These are phyloP conservation scores for Plantago coronopus DNA, from an alignment of 305 asterid genomes.

Conservation along the genomic window DNA sequence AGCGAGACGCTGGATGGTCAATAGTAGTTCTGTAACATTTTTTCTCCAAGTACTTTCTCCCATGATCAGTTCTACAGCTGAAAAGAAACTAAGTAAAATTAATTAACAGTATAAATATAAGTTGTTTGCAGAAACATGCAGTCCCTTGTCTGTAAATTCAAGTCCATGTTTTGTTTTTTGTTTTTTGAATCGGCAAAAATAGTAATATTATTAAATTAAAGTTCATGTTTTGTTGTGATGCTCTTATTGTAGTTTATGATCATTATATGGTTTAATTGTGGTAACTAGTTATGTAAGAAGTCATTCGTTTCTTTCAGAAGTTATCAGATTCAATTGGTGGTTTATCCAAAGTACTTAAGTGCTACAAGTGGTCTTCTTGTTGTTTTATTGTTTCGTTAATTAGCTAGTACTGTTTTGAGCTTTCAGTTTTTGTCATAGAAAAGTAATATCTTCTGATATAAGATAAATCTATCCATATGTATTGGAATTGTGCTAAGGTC, in stretches of 20 bases:
- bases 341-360: not conserved
- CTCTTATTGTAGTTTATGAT: too few species aligned
- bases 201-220: too few species aligned
- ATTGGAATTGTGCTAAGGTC: slow-evolving; percentile 1
- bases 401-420: slow-evolving; percentile 5
- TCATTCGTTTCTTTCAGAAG: not conserved
- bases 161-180: too few species aligned
- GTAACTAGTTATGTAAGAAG: not conserved
- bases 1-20: not conserved
- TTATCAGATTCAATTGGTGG: not conserved
- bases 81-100: too few species aligned
- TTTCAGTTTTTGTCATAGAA: slow-evolving; percentile 13
- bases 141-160: too few species aligned
- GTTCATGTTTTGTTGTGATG: too few species aligned
- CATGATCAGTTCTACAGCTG: too few species aligned
- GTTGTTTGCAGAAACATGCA: not conserved
- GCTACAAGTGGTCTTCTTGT: not conserved
- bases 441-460: not conserved
- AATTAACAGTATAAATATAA: slow-evolving; percentile 2
- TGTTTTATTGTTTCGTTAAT: not conserved
- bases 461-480: slow-evolving; percentile 8
- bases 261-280: not conserved
- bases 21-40: not conserved
- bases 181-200: too few species aligned
- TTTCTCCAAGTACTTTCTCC: too few species aligned